phyloP scores from a whole-genome alignment of 2,329 filamentous ascomycete genomes.

The Cladosporium sp. region DNA sequence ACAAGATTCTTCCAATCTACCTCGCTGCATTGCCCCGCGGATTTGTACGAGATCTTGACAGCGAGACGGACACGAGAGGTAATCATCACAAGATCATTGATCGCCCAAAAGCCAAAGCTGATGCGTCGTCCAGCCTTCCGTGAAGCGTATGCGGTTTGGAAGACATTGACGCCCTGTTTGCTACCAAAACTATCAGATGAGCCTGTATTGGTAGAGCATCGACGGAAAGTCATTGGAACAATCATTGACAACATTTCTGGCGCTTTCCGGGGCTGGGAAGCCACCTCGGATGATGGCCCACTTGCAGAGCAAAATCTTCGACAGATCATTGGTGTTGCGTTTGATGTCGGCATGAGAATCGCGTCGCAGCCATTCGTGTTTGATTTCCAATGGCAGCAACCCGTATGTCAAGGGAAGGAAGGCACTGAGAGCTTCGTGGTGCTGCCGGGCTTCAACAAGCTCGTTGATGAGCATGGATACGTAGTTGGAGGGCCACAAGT shows the following conservation, averaged over 20 bases:
- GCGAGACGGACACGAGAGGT: neutral
- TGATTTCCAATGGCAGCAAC: neutral
- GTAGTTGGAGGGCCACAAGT: neutral
- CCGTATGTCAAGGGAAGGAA: neutral
- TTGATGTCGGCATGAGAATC: neutral
- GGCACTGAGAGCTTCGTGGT: neutral
- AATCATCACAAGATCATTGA: neutral
- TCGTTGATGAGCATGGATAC: neutral
- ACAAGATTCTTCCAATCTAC: neutral
- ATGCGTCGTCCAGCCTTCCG: neutral
- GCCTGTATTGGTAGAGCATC: neutral
- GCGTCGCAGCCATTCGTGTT: neutral
- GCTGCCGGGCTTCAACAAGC: neutral
- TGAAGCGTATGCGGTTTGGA: neutral
- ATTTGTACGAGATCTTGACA: neutral
- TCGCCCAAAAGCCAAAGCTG: neutral
- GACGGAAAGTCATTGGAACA: neutral
- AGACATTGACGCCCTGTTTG: neutral
- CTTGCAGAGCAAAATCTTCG: neutral
- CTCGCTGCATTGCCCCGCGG: neutral
- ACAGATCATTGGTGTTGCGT: neutral
- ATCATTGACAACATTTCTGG: neutral
- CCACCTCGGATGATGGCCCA: neutral
- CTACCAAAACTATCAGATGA: neutral
- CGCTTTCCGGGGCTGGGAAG: neutral